phyloP scores from a whole-genome alignment of 1,284 basidiomycete genomes.

The Ceratobasidium sp. region DNA sequence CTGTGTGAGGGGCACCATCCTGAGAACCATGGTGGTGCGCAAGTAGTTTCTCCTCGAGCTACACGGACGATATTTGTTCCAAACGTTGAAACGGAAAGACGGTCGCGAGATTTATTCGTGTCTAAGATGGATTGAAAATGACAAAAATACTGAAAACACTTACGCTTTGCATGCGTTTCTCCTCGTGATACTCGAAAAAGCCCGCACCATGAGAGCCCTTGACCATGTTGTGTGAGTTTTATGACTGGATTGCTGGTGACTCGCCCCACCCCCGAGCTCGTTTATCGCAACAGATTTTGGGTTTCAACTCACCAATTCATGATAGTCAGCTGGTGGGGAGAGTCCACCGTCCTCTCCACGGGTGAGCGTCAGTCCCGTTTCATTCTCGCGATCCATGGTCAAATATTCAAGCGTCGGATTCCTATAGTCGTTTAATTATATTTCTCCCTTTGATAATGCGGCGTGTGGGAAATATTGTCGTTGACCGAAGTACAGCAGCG shows the following conservation, averaged over 20 bases:
- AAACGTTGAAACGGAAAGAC: not conserved
- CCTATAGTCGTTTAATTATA: too few species aligned
- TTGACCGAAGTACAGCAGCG: too few species aligned
- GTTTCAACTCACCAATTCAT: slow-evolving; percentile 22
- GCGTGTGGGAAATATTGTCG: too few species aligned
- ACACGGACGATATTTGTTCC: not conserved
- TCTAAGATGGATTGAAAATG: not conserved
- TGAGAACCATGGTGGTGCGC: slow-evolving; percentile 31
- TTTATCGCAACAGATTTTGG: too few species aligned
- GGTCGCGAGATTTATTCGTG: not conserved
- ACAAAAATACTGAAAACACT: slow-evolving; percentile 43
- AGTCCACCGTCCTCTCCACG: slow-evolving; percentile 7
- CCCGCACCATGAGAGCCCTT: slow-evolving; percentile 49
- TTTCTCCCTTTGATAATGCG: too few species aligned
- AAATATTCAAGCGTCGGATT: too few species aligned
- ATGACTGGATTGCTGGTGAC: not conserved
- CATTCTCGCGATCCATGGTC: slow-evolving; percentile 2
- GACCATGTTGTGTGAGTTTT: not conserved
- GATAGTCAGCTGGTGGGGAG: slow-evolving; percentile 32
- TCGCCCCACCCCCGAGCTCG: not conserved
- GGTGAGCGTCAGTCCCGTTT: not conserved
- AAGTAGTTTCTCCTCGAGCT: slow-evolving; percentile 29
- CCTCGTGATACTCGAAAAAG: slow-evolving; percentile 77
- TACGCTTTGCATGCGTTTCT: slow-evolving; percentile 74
- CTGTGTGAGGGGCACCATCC: slow-evolving; percentile 30